These are phyloP conservation scores for Ramaria sp. DNA, from an alignment of 768 basidiomycete species.

Conservation along the genomic window DNA sequence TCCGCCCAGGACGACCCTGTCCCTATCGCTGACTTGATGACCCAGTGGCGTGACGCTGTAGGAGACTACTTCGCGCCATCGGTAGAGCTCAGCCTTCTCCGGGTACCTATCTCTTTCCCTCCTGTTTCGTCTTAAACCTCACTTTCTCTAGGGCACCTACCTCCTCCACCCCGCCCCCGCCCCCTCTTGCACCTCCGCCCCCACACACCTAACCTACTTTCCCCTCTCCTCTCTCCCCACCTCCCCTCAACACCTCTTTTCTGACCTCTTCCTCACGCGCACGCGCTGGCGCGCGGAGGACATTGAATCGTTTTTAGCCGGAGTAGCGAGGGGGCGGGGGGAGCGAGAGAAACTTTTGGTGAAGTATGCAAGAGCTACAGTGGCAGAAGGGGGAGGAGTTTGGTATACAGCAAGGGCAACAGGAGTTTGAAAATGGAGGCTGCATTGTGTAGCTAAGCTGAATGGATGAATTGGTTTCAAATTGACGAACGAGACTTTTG, in stretches of 20 bases:
- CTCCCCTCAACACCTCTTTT: conserved; percentile 72
- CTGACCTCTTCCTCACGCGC: conserved; percentile 78
- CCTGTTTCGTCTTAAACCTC: not conserved
- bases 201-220: conserved; percentile 53
- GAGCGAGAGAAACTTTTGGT: conserved; percentile 80
- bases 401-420: conserved; percentile 61
- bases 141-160: conserved; percentile 57
- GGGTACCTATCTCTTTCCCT: conserved; percentile 28
- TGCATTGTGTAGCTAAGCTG: too few relatives aligned
- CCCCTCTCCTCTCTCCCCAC: conserved; percentile 62
- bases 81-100: conserved; percentile 57
- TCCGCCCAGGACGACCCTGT: conserved; percentile 48
- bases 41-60: conserved; percentile 59
- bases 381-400: conserved; percentile 44
- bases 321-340: conserved; percentile 75
- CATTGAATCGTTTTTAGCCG: conserved; percentile 69
- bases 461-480: too few relatives aligned
- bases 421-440: conserved; percentile 7
- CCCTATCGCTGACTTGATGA: conserved; percentile 41
- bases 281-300: conserved; percentile 69
- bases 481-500: too few relatives aligned
- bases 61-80: conserved; percentile 64
- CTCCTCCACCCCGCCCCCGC: conserved; percentile 34
- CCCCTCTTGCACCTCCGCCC: conserved; percentile 18
- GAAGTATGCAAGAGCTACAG: conserved; percentile 75